Conservation (phyloP, 2,329 filamentous ascomycete genomes). For the Botryosphaeria dothidea region DNA sequence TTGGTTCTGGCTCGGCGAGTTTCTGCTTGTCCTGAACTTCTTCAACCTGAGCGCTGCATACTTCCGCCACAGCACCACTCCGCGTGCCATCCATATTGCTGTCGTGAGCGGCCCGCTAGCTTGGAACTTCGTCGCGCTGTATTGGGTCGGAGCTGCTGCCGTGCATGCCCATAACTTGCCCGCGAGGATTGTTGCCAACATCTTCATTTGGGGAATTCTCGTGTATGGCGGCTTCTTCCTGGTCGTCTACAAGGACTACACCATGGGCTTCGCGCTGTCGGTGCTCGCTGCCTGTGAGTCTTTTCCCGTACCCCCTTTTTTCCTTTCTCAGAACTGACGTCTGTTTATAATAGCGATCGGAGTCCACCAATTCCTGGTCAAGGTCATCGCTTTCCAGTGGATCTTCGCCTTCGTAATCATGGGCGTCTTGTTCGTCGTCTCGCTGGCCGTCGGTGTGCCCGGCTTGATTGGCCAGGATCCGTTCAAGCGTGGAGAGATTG, state of each 20-base stretch:
- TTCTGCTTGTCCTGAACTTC: constrained; percentile 78
- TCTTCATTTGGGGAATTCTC: constrained; percentile 84
- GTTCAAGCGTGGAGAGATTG: constrained; percentile 49
- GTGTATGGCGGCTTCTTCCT: constrained; percentile 78
- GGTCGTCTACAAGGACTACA: constrained; percentile 69
- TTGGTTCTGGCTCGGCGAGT: constrained; percentile 73
- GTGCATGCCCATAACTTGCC: constrained; percentile 66
- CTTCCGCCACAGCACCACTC: constrained; percentile 73
- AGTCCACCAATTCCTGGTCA: constrained; percentile 72
- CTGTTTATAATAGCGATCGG: constrained; percentile 57
- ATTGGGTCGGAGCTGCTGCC: constrained; percentile 86
- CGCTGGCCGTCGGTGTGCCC: constrained; percentile 65
- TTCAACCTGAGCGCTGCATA: constrained; percentile 77
- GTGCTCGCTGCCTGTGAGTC: constrained; percentile 67
- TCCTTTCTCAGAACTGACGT: not conserved
- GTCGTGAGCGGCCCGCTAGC: constrained; percentile 76
- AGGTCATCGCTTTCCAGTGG: constrained; percentile 82
- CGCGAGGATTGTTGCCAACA: constrained; percentile 79
- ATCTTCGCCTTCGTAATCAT: constrained; percentile 89
- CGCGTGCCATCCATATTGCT: constrained; percentile 74
- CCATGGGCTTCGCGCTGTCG: constrained; percentile 77
- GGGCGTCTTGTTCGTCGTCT: constrained; percentile 69
- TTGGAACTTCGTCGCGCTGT: constrained; percentile 83
- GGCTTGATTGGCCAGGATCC: constrained; percentile 61
- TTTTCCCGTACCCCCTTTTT: not conserved